Conservation (phyloP, 495 filamentous ascomycete genomes). For the Aspergillus baeticus region DNA sequence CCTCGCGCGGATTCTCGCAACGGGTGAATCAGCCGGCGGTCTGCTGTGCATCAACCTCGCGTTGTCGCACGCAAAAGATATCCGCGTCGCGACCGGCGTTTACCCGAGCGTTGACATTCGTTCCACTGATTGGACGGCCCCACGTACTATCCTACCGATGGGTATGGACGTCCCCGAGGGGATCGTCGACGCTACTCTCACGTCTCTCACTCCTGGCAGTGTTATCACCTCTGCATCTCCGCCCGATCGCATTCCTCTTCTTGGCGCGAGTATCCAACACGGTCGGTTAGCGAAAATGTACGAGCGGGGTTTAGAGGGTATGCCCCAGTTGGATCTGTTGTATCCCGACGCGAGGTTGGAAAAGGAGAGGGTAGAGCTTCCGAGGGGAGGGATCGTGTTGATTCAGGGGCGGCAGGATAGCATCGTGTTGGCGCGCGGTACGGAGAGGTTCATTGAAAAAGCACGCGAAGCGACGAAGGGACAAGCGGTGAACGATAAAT, state of each 20-base stretch:
- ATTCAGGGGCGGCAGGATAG: constrained; percentile 24
- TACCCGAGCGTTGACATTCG: constrained; percentile 23
- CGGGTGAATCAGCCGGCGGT: constrained; percentile 8
- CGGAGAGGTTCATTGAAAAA: background rate
- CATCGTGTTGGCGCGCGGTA: constrained; percentile 15
- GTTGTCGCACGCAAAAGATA: constrained; percentile 14
- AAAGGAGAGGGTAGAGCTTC: background rate
- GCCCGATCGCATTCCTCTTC: no score
- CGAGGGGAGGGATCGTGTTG: constrained; percentile 10
- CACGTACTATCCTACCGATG: background rate
- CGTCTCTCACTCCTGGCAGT: no score
- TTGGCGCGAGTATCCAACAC: no score
- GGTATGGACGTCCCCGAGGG: background rate
- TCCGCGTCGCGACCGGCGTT: constrained; percentile 8
- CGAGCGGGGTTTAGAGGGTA: background rate
- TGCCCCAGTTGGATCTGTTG: constrained; percentile 16
- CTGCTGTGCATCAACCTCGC: constrained; percentile 18
- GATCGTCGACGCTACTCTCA: background rate
- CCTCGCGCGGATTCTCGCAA: background rate
- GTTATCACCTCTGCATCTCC: no score
- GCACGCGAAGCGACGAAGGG: no score
- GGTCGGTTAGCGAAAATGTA: no score
- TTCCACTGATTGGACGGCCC: constrained; percentile 13
- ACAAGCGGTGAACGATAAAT: no score
- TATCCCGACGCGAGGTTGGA: constrained; percentile 8